These are phyloP conservation scores for Rubus idaeus DNA, from an alignment of 306 rosid genomes.

Conservation along the genomic window DNA sequence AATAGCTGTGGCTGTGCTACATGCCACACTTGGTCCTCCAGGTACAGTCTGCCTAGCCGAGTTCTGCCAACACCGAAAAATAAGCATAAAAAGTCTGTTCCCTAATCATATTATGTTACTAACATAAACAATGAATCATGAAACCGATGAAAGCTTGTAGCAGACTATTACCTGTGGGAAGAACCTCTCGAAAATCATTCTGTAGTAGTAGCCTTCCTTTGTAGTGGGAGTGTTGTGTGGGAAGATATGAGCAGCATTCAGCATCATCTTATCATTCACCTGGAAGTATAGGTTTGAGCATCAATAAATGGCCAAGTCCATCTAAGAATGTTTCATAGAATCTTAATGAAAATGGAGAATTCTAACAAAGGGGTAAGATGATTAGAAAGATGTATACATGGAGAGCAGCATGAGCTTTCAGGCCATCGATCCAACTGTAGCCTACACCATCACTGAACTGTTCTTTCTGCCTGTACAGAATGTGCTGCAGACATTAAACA, in stretches of 20 bases:
- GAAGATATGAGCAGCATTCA: constrained; percentile 70
- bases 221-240: constrained; percentile 88
- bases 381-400: constrained; percentile 48
- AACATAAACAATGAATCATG: not conserved
- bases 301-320: constrained; percentile 11
- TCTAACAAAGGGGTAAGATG: not conserved
- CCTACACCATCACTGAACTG: constrained; percentile 99
- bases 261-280: constrained; percentile 89
- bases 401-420: constrained; percentile 78
- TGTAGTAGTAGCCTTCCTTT: constrained; percentile 87
- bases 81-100: not conserved
- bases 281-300: constrained; percentile 24
- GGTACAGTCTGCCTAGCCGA: constrained; percentile 85
- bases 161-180: constrained; percentile 73
- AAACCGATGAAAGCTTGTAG: not conserved
- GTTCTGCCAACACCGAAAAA: constrained; percentile 51
- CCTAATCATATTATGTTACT: not conserved
- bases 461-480: constrained; percentile 90
- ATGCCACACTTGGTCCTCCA: constrained; percentile 90
- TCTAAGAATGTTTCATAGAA: not conserved
- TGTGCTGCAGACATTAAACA: constrained; percentile 58
- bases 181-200: constrained; percentile 93
- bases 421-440: constrained; percentile 97
- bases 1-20: constrained; percentile 91
- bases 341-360: not conserved